phyloP scores from a whole-genome alignment of 2,329 filamentous ascomycete genomes.

The Dactylonectria estremocensis region DNA sequence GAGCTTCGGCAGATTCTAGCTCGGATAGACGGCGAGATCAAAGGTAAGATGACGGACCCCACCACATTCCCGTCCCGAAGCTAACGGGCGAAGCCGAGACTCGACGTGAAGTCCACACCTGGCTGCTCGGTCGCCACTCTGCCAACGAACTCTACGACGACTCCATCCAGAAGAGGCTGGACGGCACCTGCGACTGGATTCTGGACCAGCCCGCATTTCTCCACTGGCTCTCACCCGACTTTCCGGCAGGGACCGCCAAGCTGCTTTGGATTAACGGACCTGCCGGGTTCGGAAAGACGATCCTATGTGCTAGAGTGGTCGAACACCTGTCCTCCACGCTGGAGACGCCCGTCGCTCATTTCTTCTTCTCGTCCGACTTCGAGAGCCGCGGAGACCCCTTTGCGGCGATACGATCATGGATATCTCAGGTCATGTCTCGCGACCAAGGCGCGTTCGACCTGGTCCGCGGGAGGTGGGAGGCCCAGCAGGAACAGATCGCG shows the following conservation, averaged over 20 bases:
- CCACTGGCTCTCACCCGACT: not conserved
- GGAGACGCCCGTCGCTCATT: too few species aligned
- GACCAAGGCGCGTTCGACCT: too few species aligned
- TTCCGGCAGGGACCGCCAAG: not conserved
- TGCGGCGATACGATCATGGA: too few species aligned
- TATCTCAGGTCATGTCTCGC: too few species aligned
- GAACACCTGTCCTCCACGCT: not conserved
- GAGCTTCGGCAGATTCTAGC: not conserved
- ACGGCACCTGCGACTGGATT: constrained; percentile 17
- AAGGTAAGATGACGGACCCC: not conserved
- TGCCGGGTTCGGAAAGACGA: constrained; percentile 16
- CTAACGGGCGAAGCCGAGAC: constrained; percentile 1
- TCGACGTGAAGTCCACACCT: constrained; percentile 3
- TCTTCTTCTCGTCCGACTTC: too few species aligned
- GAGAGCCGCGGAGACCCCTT: too few species aligned
- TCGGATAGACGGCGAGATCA: not conserved
- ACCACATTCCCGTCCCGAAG: not conserved
- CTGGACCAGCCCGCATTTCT: not conserved
- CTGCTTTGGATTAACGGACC: constrained; percentile 15
- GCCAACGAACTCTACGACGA: constrained; percentile 7
- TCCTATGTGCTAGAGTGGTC: constrained; percentile 2
- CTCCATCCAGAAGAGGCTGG: not conserved
- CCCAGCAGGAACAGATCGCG: too few species aligned
- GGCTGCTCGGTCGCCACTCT: not conserved
- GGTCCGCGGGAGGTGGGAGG: too few species aligned